Conservation (phyloP, 2,329 filamentous ascomycete genomes). For the Trichoderma sp. region DNA sequence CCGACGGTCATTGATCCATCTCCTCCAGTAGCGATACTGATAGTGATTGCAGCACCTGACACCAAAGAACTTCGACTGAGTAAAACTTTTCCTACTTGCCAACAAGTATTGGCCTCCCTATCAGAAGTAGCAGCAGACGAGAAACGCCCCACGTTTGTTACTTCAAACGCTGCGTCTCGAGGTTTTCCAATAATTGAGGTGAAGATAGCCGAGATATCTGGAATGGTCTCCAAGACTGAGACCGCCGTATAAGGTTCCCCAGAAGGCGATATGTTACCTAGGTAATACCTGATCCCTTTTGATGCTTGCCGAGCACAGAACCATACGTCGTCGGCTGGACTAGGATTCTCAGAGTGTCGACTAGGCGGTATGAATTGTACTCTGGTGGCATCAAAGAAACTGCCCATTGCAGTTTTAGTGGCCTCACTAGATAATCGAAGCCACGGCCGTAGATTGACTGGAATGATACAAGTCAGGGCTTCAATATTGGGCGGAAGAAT, state of each 20-base stretch:
- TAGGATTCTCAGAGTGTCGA: too few relatives aligned
- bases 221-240: conserved; percentile 32
- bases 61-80: conserved; percentile 45
- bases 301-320: background rate
- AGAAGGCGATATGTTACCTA: background rate
- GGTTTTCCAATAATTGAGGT: conserved; percentile 37
- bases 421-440: background rate
- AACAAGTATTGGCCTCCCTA: background rate
- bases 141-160: conserved; percentile 46
- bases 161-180: conserved; percentile 39
- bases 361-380: background rate
- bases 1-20: conserved; percentile 41
- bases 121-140: conserved; percentile 20
- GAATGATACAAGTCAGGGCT: background rate
- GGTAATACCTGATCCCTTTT: background rate
- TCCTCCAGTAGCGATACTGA: conserved; percentile 42
- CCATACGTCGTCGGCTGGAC: background rate
- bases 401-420: background rate
- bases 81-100: conserved; percentile 37
- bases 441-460: background rate
- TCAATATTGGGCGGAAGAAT: background rate
- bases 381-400: background rate
- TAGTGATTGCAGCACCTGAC: conserved; percentile 35
- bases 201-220: conserved; percentile 38
- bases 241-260: background rate